Base-by-base conservation (phyloP, 306 rosid genomes). In the Cicer judaicum region DNA sequence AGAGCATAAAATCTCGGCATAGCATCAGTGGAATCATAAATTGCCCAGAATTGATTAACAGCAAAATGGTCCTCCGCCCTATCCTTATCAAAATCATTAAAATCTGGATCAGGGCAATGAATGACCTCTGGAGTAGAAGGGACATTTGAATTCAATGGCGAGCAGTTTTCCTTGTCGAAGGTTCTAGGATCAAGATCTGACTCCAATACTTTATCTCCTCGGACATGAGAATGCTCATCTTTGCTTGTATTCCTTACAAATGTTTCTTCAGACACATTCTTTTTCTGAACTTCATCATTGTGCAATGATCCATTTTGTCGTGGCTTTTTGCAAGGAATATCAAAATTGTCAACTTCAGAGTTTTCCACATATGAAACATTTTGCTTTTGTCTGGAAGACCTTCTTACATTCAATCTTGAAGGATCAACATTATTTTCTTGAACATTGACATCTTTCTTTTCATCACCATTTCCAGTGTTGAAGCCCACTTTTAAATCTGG, bases 1-100 rank as follows among this genome's bases (percentile, higher is more conserved):
- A 83, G 79, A 46, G 93, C 96, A 81, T 92, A 94, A 79, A 71
- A 94, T 81, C 99, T 90, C 46, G 99, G 99, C 97, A 94, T 89
- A 9, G 80, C 56, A 78, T 92, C 96, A 34, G 7, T 2, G 34
- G 70, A 15, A 79, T 92, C 97, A 85, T 88, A 94, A 36, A 85
- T 49, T 50, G 96, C 95, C 99, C 99, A 94, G 0, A 80, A 64
- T 74, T 94, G 96, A 72, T 86, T 78, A 68, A 53, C 86, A 67
- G 79, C 81, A 78, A 94, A 89, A 81, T 84, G 74, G 36, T 49
- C 62, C 29, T 70, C 85, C 0, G 60, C 70, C 82, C 71, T 94
- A 44, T 76, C 79, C 80, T 79, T 84, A 8, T 86, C 97, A 79
- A 95, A 95, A 77, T 89, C 87, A 66, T 44, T 70, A 83, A 92